Percentiles rank a stretch among this genome's conserved stretches.
Conservation (phyloP, 345 rosid species). For the Salix arbutifolia region DNA sequence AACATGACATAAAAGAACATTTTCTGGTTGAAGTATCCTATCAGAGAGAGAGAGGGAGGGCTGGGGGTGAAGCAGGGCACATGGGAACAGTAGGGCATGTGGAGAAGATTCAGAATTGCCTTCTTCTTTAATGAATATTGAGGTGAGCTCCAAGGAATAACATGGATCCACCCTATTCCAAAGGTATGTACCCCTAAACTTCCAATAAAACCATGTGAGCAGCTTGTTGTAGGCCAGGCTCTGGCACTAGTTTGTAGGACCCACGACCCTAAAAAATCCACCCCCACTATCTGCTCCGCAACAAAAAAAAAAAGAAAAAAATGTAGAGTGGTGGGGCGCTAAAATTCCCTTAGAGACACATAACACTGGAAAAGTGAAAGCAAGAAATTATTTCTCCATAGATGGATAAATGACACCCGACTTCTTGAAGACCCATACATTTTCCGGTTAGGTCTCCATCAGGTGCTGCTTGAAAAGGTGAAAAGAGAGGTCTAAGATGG, state of each 20-base stretch:
- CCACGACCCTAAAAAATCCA: slow-evolving; percentile 16
- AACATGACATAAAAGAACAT: slow-evolving; percentile 8
- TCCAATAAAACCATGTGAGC: slow-evolving; percentile 59
- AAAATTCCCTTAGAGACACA: slow-evolving; percentile 30
- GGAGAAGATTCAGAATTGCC: slow-evolving; percentile 65
- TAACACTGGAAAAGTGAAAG: slow-evolving; percentile 20
- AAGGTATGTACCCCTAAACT: slow-evolving; percentile 31
- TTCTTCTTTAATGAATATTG: slow-evolving; percentile 24
- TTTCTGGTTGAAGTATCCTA: slow-evolving; percentile 11
- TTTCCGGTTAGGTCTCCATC: slow-evolving; percentile 2
- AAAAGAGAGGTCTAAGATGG: background rate
- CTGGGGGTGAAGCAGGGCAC: slow-evolving; percentile 45
- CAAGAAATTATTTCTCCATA: slow-evolving; percentile 27
- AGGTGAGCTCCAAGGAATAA: slow-evolving; percentile 42
- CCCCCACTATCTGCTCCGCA: slow-evolving; percentile 12
- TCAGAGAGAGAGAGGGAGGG: background rate
- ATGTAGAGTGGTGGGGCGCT: slow-evolving; percentile 33
- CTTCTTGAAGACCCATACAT: slow-evolving; percentile 12
- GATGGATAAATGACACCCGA: slow-evolving; percentile 21
- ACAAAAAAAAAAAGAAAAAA: slow-evolving; percentile 17
- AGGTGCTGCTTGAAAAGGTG: slow-evolving; percentile 2
- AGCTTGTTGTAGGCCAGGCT: slow-evolving; percentile 55
- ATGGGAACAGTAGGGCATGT: slow-evolving; percentile 76
- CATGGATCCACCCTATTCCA: slow-evolving; percentile 50
- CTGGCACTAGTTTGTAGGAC: slow-evolving; percentile 38